Evolutionary conservation across 108 stramenopile species (phyloP).

Genomic region (Seminavis robusta): DNA sequence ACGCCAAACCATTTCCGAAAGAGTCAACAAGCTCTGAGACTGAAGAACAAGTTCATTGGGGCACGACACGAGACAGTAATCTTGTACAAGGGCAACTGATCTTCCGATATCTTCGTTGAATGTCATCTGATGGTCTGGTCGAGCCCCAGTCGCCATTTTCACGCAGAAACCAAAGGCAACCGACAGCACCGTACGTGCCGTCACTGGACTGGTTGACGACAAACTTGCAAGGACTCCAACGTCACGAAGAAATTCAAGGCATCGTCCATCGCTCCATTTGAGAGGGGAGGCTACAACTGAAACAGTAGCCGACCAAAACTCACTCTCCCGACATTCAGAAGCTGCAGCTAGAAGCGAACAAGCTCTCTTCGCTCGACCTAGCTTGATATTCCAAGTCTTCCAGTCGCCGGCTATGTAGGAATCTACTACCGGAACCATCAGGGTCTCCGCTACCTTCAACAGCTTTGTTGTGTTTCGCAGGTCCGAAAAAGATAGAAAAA

Average conservation of each 20-base stretch:
- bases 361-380: slow-evolving; percentile 12
- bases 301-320: slow-evolving; percentile 20
- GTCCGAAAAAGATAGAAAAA: slow-evolving; percentile 20
- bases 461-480: slow-evolving; percentile 15
- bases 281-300: slow-evolving; percentile 13
- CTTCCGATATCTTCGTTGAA: slow-evolving; percentile 20
- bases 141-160: too few species aligned
- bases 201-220: too few species aligned
- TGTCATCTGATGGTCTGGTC: too few species aligned
- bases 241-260: slow-evolving; percentile 18
- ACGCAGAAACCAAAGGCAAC: too few species aligned
- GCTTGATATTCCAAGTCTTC: background rate
- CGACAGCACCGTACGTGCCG: too few species aligned
- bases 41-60: slow-evolving; percentile 25
- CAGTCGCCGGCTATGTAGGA: slow-evolving; percentile 4
- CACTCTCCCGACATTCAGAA: background rate
- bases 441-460: slow-evolving; percentile 1
- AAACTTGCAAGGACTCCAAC: slow-evolving; percentile 18
- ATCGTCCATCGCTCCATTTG: slow-evolving; percentile 8
- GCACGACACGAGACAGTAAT: slow-evolving; percentile 41
- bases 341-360: slow-evolving; percentile 13
- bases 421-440: slow-evolving; percentile 7
- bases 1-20: slow-evolving; percentile 56
- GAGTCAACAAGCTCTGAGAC: slow-evolving; percentile 28
- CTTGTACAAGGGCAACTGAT: slow-evolving; percentile 56